Evolutionary conservation across 2,329 filamentous ascomycete genomes (phyloP).

Genomic region (Ilyonectria destructans): DNA sequence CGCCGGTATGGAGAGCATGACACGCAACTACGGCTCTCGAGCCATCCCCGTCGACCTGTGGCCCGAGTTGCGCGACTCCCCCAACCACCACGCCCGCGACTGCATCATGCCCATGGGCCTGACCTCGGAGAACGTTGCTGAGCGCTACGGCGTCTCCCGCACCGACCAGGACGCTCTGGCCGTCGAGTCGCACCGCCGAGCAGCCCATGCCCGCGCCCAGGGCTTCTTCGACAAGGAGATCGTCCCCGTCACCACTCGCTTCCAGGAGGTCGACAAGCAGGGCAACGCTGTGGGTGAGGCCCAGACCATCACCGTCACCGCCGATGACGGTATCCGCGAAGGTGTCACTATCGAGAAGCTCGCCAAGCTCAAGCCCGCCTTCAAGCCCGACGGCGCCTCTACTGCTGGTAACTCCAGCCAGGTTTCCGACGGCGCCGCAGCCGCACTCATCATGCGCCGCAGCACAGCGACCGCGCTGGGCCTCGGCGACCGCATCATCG

Average conservation of each 20-base stretch:
- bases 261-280: slow-evolving; percentile 75
- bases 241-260: slow-evolving; percentile 82
- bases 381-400: slow-evolving; percentile 80
- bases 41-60: slow-evolving; percentile 90
- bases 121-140: slow-evolving; percentile 90
- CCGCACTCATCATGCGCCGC: slow-evolving; percentile 87
- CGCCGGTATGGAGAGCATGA: slow-evolving; percentile 98
- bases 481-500: slow-evolving; percentile 79
- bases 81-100: slow-evolving; percentile 80
- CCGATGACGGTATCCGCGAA: slow-evolving; percentile 88
- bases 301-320: slow-evolving; percentile 77
- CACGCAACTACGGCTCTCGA: slow-evolving; percentile 85
- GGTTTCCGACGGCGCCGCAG: slow-evolving; percentile 90
- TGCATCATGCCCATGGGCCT: slow-evolving; percentile 97
- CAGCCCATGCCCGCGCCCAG: slow-evolving; percentile 77
- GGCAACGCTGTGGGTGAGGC: slow-evolving; percentile 70
- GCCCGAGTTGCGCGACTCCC: slow-evolving; percentile 78
- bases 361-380: slow-evolving; percentile 87
- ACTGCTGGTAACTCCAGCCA: slow-evolving; percentile 92
- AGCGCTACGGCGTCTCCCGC: slow-evolving; percentile 80
- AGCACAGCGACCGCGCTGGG: slow-evolving; percentile 83
- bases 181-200: slow-evolving; percentile 80
- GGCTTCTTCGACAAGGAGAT: slow-evolving; percentile 86
- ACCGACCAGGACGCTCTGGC: slow-evolving; percentile 90
- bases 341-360: slow-evolving; percentile 80